Base-by-base conservation (phyloP, 345 rosid genomes). In the Excoecaria agallocha region DNA sequence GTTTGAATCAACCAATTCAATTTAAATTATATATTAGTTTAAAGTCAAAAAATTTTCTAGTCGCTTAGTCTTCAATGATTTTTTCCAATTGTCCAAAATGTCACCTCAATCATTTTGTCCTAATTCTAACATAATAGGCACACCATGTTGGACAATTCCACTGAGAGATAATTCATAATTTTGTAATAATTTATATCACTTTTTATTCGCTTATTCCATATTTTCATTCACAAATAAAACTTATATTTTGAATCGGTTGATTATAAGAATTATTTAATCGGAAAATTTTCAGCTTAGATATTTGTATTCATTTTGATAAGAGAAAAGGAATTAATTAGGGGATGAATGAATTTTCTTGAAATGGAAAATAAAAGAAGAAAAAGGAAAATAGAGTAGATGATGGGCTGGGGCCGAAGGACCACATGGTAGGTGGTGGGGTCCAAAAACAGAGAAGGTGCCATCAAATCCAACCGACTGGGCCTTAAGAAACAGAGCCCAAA, bases 401-500 rank as follows among this genome's bases (percentile, higher is more conserved):
- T 4, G 61, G 46, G 25, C 16, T 35, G 69, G 80, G 77, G n/a
- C 17, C 77, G 69, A 72, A 30, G 24, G 6, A 48, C 5, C 63
- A 52, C 51, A 43, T 74, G 73, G 75, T 25, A 45, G 57, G 65
- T 54, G 38, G 73, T n/a, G 73, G 77, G 78, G 56, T 24, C 72
- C 12, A 9, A 37, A 30, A 19, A 41, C 12, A 22, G 58, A 58
- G 76, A 50, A 37, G 58, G 61, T 73, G 86, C 70, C 82, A 50
- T 45, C 72, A 30, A 30, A 68, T 76, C 80, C 82, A 80, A 75
- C 84, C 74, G 78, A 78, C 84, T 73, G 61, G 82, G 75, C 78
- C 77, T 75, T 1, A n/a, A 3, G 35, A 62, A 52, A 35, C 55
- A 8, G 22, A 79, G 82, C 76, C 80, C 79, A 22, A 66, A 37